These are phyloP conservation scores for Mucor piriformis DNA, from an alignment of 371 early-diverging fungal species.

Conservation along the genomic window DNA sequence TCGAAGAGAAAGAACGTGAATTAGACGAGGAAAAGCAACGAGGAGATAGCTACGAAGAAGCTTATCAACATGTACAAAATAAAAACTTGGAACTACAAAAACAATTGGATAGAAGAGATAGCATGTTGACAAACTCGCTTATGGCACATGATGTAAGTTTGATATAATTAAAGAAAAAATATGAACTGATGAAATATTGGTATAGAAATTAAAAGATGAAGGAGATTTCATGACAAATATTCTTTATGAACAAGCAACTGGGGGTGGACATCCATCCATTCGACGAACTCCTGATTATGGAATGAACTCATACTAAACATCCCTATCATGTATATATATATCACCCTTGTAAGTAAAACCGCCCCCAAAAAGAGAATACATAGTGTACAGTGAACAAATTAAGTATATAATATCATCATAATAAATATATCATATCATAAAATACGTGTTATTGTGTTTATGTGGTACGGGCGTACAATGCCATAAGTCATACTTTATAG, in stretches of 20 bases:
- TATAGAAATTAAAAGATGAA: slow-evolving; percentile 38
- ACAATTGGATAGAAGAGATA: slow-evolving; percentile 31
- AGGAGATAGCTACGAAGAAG: background rate
- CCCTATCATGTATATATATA: background rate
- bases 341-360: background rate
- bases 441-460: background rate
- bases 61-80: slow-evolving; percentile 2
- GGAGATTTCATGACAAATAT: slow-evolving; percentile 47
- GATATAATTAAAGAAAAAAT: background rate
- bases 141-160: slow-evolving; percentile 36
- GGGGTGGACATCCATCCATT: slow-evolving; percentile 23
- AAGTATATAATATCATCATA: background rate
- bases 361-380: background rate
- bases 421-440: background rate
- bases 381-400: background rate
- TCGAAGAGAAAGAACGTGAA: slow-evolving; percentile 14
- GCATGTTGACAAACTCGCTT: slow-evolving; percentile 24
- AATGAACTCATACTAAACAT: slow-evolving; percentile 15
- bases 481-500: background rate
- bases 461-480: background rate
- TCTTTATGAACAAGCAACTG: slow-evolving; percentile 46
- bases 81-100: slow-evolving; percentile 14
- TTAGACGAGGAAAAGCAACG: slow-evolving; percentile 2
- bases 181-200: background rate
- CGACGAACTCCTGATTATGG: slow-evolving; percentile 13